A percentile compares a stretch with the other conserved stretches of the same genome.
Evolutionary conservation across 208 protist species (phyloP).

Genomic region (Trypanosoma grayi): DNA sequence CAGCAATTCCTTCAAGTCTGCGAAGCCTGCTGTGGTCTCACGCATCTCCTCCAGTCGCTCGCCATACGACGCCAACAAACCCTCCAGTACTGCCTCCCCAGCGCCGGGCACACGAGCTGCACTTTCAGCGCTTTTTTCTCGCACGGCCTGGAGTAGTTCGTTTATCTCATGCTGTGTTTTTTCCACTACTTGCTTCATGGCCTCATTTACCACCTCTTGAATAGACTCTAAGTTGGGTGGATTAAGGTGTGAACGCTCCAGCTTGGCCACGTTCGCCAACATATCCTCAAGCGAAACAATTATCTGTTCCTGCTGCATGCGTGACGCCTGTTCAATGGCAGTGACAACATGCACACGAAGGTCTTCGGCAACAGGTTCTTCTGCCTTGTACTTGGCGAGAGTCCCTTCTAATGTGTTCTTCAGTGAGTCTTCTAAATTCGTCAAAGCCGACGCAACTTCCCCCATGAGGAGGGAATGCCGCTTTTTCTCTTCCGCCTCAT

Average conservation of each 20-base stretch:
- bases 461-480: background rate
- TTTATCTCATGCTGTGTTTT: constrained; percentile 13
- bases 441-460: constrained; percentile 5
- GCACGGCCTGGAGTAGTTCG: constrained; percentile 2
- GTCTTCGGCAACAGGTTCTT: constrained; percentile 12
- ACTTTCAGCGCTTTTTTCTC: background rate
- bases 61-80: constrained; percentile 15
- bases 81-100: constrained; percentile 4
- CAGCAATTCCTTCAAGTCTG: constrained; percentile 16
- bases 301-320: constrained; percentile 53
- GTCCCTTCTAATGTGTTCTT: constrained; percentile 7
- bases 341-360: constrained; percentile 33
- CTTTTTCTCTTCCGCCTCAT: background rate
- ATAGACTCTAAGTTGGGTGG: constrained; percentile 1
- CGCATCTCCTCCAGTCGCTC: constrained; percentile 25
- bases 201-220: constrained; percentile 7
- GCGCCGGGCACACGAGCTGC: background rate
- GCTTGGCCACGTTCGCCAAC: constrained; percentile 11
- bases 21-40: constrained; percentile 4
- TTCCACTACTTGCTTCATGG: constrained; percentile 14
- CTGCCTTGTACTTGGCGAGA: background rate
- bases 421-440: constrained; percentile 17
- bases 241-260: background rate
- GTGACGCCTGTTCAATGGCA: constrained; percentile 46
- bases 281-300: constrained; percentile 32